Conservation (phyloP, 345 rosid genomes). For the Salix exigua region DNA sequence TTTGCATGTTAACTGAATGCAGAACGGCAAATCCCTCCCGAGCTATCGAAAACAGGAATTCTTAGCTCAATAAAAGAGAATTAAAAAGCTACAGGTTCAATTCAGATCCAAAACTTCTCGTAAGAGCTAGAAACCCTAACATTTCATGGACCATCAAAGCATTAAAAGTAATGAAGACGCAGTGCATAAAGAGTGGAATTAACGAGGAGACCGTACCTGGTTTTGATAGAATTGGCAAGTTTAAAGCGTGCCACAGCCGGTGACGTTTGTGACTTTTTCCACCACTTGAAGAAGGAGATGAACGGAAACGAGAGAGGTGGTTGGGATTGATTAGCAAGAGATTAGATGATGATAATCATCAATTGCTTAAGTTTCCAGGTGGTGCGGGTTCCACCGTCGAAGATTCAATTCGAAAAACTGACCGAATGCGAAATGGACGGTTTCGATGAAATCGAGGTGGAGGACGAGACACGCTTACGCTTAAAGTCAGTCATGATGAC, state of each 20-base stretch:
- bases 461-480: neutral
- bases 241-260: neutral
- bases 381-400: conserved; percentile 12
- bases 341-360: neutral
- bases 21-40: neutral
- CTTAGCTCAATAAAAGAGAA: neutral
- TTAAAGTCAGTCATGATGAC: neutral
- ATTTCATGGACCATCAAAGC: neutral
- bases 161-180: neutral
- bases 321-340: neutral
- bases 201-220: conserved; percentile 1
- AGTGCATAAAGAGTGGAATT: neutral
- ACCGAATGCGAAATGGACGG: neutral
- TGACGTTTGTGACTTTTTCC: neutral
- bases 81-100: neutral
- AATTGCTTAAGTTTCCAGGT: neutral
- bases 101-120: neutral
- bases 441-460: neutral
- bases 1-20: neutral
- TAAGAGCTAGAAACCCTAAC: neutral
- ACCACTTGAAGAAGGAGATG: neutral
- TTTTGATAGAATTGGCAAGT: neutral
- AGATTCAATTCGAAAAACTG: neutral
- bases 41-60: neutral
- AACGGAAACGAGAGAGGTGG: neutral